These are phyloP conservation scores for Psilocybe cubensis DNA, from an alignment of 768 basidiomycete species.

Conservation along the genomic window DNA sequence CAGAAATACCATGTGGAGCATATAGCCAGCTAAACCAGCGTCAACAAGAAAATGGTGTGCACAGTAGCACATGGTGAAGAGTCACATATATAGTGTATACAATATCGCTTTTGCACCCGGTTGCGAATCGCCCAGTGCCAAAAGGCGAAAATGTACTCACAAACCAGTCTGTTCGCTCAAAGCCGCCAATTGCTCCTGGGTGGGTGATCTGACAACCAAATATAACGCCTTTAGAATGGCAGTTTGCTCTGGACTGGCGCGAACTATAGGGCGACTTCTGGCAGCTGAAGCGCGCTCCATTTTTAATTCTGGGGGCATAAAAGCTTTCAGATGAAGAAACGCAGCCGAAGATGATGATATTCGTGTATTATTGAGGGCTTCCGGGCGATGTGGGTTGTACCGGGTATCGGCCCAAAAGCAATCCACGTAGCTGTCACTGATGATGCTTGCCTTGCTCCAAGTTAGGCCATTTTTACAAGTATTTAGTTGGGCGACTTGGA, in stretches of 20 bases:
- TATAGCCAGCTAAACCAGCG: background rate
- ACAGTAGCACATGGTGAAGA: background rate
- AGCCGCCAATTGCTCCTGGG: conserved; percentile 23
- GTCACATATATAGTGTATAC: background rate
- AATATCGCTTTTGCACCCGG: background rate
- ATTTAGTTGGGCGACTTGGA: too few species aligned
- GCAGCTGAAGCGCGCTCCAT: background rate
- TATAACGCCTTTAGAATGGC: conserved; percentile 30
- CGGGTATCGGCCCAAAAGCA: background rate
- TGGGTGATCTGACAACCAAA: conserved; percentile 21
- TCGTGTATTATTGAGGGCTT: too few species aligned
- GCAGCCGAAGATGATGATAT: background rate
- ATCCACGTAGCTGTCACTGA: background rate
- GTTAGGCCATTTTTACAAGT: background rate
- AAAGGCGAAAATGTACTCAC: conserved; percentile 27
- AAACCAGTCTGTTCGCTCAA: conserved; percentile 35
- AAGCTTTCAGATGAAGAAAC: background rate
- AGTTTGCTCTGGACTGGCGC: conserved; percentile 28
- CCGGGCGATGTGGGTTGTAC: background rate
- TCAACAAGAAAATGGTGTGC: background rate
- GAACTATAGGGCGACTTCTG: conserved; percentile 19
- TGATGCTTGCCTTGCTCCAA: background rate
- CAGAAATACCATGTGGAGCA: background rate
- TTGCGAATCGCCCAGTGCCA: background rate
- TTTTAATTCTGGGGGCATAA: conserved; percentile 9